Percentiles rank a stretch among this genome's conserved stretches.
Conservation (phyloP, 768 basidiomycete genomes). For the Leccinum rimulosum region DNA sequence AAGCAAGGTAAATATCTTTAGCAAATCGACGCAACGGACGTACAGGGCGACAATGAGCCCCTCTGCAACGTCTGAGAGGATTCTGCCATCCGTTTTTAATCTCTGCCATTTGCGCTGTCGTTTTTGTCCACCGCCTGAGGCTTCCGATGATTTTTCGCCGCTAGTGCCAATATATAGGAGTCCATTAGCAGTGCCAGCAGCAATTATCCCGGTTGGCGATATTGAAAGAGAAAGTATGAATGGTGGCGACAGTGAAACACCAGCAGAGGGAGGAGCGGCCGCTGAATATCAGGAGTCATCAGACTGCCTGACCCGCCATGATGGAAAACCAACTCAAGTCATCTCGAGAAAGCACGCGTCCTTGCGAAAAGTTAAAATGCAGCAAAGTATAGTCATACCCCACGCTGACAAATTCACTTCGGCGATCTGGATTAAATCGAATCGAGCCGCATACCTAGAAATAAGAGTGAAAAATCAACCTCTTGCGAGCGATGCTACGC, state of each 20-base stretch:
- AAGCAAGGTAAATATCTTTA: conserved; percentile 2
- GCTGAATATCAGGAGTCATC: conserved; percentile 8
- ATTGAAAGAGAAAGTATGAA: conserved; percentile 67
- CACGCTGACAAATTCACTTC: conserved; percentile 70
- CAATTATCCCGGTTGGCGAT: conserved; percentile 56
- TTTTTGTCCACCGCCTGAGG: conserved; percentile 42
- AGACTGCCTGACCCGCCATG: not conserved
- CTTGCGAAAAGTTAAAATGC: conserved; percentile 64
- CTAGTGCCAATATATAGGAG: conserved; percentile 66
- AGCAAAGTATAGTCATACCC: conserved; percentile 71
- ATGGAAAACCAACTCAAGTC: conserved; percentile 48
- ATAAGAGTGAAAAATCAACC: conserved; percentile 2
- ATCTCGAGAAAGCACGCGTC: conserved; percentile 53
- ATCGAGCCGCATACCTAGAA: conserved; percentile 69
- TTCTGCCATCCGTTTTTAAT: conserved; percentile 45
- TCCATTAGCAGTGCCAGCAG: conserved; percentile 76
- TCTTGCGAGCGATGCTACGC: conserved; percentile 21
- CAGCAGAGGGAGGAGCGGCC: conserved; percentile 43
- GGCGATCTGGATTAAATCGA: conserved; percentile 68
- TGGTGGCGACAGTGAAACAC: conserved; percentile 66
- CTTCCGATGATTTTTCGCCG: conserved; percentile 48
- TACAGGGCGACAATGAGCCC: conserved; percentile 77
- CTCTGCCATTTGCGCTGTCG: conserved; percentile 72
- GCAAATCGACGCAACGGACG: conserved; percentile 16
- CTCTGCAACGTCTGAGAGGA: conserved; percentile 54